Base-by-base conservation (phyloP, 495 filamentous ascomycete species). In the Glonium stellatum region DNA sequence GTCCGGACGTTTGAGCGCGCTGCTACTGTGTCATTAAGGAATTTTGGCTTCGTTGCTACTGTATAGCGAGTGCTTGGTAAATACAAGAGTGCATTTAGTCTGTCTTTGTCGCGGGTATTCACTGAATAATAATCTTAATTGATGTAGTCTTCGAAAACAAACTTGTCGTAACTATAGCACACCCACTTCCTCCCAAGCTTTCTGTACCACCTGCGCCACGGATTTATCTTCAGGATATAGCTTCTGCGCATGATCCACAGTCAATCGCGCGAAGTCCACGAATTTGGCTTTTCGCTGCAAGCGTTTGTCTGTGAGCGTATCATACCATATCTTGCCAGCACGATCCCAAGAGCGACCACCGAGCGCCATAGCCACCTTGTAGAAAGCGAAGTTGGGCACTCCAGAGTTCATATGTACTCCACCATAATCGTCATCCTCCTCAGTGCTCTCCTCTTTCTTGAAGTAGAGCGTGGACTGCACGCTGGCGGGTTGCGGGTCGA, bases 401-500 rank as follows among this genome's bases (percentile, higher is more conserved):
- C 78, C 79, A 35, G 79, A 81, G 68, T 75, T 78, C 37, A 76
- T 63, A 65, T 81, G 79, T 11, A 81, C 79, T 31, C 78, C 78
- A 9, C 78, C 74, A 52, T 76, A 72, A 65, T 80, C 78, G n/a
- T n/a, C n/a, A n/a, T n/a, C n/a, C n/a, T n/a, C n/a, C n/a, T n/a
- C n/a, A n/a, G n/a, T n/a, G n/a, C n/a, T n/a, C n/a, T n/a, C n/a
- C n/a, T n/a, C n/a, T n/a, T n/a, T n/a, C n/a, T n/a, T n/a, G n/a
- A n/a, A n/a, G n/a, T n/a, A n/a, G n/a, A n/a, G n/a, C n/a, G n/a
- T n/a, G n/a, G n/a, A n/a, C n/a, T n/a, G n/a, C n/a, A n/a, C n/a
- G n/a, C n/a, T n/a, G 25, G 19, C 36, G 8, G 36, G 8, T 15
- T 39, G 36, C 15, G 36, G 36, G 10, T 44, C 18, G 5, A 6